These are phyloP conservation scores for Epichloe elymi DNA, from an alignment of 2,329 filamentous ascomycete genomes.

Conservation along the genomic window DNA sequence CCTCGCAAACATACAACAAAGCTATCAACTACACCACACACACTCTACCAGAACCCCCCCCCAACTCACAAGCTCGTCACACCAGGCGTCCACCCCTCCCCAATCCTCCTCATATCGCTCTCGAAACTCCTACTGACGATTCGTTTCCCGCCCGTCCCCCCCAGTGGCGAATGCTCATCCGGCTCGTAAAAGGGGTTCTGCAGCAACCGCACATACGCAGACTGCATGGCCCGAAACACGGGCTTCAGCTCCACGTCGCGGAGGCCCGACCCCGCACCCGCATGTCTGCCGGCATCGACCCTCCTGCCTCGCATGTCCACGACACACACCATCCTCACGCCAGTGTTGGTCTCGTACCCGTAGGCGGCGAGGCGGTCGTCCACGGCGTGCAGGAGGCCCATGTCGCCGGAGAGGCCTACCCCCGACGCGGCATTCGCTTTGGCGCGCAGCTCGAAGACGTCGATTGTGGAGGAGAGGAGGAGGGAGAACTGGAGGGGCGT, in stretches of 20 bases:
- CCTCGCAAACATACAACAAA: slow-evolving; percentile 10
- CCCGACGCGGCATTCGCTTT: slow-evolving; percentile 46
- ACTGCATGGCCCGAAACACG: slow-evolving; percentile 84
- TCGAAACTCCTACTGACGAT: slow-evolving; percentile 75
- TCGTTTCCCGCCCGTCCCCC: slow-evolving; percentile 44
- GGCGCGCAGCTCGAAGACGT: slow-evolving; percentile 81
- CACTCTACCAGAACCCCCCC: slow-evolving; percentile 9
- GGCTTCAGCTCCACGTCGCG: slow-evolving; percentile 79
- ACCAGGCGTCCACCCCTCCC: slow-evolving; percentile 71
- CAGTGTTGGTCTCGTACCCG: slow-evolving; percentile 93
- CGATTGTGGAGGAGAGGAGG: slow-evolving; percentile 78
- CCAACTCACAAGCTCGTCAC: slow-evolving; percentile 40
- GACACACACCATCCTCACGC: slow-evolving; percentile 77
- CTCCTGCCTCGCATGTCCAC: slow-evolving; percentile 77
- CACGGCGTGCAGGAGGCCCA: slow-evolving; percentile 81
- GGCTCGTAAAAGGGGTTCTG: slow-evolving; percentile 94
- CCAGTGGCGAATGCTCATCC: slow-evolving; percentile 59
- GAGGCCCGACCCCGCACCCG: slow-evolving; percentile 51
- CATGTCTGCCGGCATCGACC: slow-evolving; percentile 21
- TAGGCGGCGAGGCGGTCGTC: slow-evolving; percentile 90
- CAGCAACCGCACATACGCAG: slow-evolving; percentile 76
- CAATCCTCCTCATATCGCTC: slow-evolving; percentile 73
- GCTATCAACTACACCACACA: too few species aligned
- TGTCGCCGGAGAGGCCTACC: slow-evolving; percentile 58
- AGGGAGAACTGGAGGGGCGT: slow-evolving; percentile 84